Conservation (phyloP, 345 rosid genomes). For the Eucalyptus polyanthemos region DNA sequence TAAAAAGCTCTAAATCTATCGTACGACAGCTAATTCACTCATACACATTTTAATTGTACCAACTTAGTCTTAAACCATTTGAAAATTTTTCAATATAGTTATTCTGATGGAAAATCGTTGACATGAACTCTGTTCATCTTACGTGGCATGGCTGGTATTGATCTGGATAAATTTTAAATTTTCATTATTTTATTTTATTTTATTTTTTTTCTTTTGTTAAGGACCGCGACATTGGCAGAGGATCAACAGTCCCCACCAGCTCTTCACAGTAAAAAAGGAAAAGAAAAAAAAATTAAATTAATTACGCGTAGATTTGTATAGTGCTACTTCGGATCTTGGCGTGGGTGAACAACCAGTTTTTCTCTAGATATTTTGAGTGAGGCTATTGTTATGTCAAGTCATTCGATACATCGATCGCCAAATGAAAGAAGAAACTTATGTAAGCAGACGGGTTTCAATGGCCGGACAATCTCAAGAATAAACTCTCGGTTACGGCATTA, state of each 20-base stretch:
- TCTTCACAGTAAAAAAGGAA: not conserved
- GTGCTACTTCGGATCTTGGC: not conserved
- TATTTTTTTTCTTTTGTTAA: not conserved
- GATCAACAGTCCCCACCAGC: not conserved
- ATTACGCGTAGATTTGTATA: not conserved
- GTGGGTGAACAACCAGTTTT: not conserved
- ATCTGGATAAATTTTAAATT: not conserved
- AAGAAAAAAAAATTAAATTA: not conserved
- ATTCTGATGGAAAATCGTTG: accelerated
- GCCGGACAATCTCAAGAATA: not conserved
- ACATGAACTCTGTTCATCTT: accelerated
- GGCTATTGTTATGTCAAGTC: not conserved
- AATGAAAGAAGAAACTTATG: not conserved
- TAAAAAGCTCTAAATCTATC: not conserved
- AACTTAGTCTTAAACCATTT: not conserved
- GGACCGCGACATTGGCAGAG: too few species aligned
- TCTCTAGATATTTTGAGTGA: not conserved
- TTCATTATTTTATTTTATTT: too few species aligned
- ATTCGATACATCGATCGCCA: not conserved
- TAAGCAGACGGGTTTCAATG: not conserved
- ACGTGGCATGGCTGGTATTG: accelerated
- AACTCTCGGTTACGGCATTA: not conserved
- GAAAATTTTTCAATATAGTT: not conserved
- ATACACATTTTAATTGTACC: not conserved
- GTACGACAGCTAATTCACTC: not conserved